phyloP scores from a whole-genome alignment of 208 protist genomes.

The Herpetomonas samuelpessoai region DNA sequence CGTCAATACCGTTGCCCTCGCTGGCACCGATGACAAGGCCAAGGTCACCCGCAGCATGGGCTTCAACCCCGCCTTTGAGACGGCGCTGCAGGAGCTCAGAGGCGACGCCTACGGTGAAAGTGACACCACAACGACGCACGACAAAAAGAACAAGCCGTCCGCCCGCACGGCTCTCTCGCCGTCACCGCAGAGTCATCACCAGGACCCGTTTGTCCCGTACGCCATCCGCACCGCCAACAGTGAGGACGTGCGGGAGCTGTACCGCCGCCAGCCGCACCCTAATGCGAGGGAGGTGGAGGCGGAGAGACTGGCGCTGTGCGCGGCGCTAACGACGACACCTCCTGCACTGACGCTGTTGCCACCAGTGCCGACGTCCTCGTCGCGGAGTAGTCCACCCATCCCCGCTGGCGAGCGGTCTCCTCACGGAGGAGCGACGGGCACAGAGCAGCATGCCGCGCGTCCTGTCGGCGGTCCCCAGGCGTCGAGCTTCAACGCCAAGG shows the following conservation, averaged over 20 bases:
- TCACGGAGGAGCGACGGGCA: background rate
- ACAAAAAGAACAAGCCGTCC: too few relatives aligned
- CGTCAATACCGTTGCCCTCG: conserved; percentile 54
- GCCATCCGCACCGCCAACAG: conserved; percentile 2
- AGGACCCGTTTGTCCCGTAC: conserved; percentile 11
- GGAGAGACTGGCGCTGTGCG: conserved; percentile 73
- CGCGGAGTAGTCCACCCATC: background rate
- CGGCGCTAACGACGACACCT: conserved; percentile 10
- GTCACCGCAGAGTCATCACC: background rate
- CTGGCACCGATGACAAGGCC: conserved; percentile 18
- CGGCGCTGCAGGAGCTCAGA: conserved; percentile 3
- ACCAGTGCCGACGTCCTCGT: too few relatives aligned
- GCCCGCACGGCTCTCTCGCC: background rate
- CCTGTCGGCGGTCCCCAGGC: too few relatives aligned
- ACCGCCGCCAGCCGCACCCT: conserved; percentile 8
- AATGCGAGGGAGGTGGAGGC: conserved; percentile 50
- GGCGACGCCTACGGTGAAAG: too few relatives aligned
- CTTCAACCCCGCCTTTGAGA: background rate
- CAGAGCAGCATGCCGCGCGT: too few relatives aligned
- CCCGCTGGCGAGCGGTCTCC: background rate
- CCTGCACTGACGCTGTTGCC: background rate
- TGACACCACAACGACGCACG: too few relatives aligned
- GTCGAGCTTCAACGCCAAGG: background rate
- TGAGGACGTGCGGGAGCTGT: conserved; percentile 4
- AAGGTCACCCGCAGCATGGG: conserved; percentile 4